Base-by-base conservation (phyloP, 306 rosid species). In the Pterocarpus macrocarpus region DNA sequence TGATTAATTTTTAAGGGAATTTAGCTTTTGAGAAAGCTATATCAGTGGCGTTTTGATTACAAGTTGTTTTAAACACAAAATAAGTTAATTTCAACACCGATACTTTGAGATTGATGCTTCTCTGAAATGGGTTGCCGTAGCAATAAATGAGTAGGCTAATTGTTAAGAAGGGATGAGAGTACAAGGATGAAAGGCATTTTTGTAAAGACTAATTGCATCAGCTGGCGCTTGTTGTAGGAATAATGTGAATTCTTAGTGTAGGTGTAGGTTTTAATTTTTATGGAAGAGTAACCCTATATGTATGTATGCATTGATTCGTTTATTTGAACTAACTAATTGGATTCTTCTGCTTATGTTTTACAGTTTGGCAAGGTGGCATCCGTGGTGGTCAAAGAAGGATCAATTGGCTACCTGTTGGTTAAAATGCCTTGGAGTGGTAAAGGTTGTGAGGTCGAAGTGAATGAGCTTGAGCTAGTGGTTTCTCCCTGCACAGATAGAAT, bases 351-450 rank as follows among this genome's bases (percentile, higher is more conserved):
- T 61, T 5, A n/a, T 39, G 71, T 75, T 79, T 63, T 55, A 82
- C 88, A 89, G 99, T 64, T 91, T 57, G 86, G 92, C 52, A 82
- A 84, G 75, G 87, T 85, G 41, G 82, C 93, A 65, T 86, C 91
- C 0, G 9, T 95, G 39, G 64, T 52, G 34, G 73, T 93, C 58
- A 95, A 93, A 87, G 99, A 95, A 88, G 99, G 99, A 44, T 95
- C 99, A 44, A 87, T 95, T 86, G 94, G 98, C 57, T 82, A 88
- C 55, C 81, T 95, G 33, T 78, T 89, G 79, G 85, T 93, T 83
- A 84, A 86, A 87, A 88, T 95, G 97, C 97, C 99, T 58, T 95
- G 99, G 99, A 91, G 88, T 72, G 91, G 88, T 53, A 73, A 89
- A 74, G 99, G 98, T 78, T 91, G 90, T 69, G 89, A 88, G 86